Evolutionary conservation across 2,329 filamentous ascomycete genomes (phyloP).

Genomic region (Exophiala viscosa): DNA sequence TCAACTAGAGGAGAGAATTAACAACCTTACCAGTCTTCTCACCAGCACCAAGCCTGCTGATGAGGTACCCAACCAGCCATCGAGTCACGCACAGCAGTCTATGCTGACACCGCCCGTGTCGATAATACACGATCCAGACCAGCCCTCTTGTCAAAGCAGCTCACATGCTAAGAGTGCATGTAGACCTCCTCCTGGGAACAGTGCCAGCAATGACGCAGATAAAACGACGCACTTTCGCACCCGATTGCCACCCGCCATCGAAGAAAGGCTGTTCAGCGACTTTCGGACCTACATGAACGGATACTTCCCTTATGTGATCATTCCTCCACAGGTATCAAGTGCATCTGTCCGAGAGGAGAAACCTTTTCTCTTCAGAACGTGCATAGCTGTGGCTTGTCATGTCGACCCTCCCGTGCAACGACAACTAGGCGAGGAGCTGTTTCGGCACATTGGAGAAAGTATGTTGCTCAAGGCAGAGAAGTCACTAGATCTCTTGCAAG

Average conservation of each 20-base stretch:
- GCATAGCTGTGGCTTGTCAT: slow-evolving; percentile 32
- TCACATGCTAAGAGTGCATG: background rate
- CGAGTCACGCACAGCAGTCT: background rate
- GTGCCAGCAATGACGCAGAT: background rate
- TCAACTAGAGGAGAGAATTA: slow-evolving; percentile 12
- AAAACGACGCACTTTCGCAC: background rate
- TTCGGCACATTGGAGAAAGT: slow-evolving; percentile 31
- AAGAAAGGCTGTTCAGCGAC: slow-evolving; percentile 20
- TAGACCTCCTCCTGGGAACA: background rate
- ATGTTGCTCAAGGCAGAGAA: slow-evolving; percentile 33
- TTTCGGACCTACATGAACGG: slow-evolving; percentile 26
- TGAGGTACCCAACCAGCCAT: background rate
- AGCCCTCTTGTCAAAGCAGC: background rate
- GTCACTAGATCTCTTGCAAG: slow-evolving; percentile 40
- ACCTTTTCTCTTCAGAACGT: slow-evolving; percentile 37
- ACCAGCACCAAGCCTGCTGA: background rate
- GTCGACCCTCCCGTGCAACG: slow-evolving; percentile 28
- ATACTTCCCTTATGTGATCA: slow-evolving; percentile 32
- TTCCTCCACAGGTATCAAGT: slow-evolving; percentile 21
- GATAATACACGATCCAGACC: background rate
- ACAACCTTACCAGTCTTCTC: slow-evolving; percentile 12
- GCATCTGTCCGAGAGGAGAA: slow-evolving; percentile 26
- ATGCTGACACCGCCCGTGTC: slow-evolving; percentile 6
- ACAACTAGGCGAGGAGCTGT: slow-evolving; percentile 31
- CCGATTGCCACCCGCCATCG: slow-evolving; percentile 6